phyloP scores from a whole-genome alignment of 2,329 filamentous ascomycete genomes.

The Penicillium sp. region DNA sequence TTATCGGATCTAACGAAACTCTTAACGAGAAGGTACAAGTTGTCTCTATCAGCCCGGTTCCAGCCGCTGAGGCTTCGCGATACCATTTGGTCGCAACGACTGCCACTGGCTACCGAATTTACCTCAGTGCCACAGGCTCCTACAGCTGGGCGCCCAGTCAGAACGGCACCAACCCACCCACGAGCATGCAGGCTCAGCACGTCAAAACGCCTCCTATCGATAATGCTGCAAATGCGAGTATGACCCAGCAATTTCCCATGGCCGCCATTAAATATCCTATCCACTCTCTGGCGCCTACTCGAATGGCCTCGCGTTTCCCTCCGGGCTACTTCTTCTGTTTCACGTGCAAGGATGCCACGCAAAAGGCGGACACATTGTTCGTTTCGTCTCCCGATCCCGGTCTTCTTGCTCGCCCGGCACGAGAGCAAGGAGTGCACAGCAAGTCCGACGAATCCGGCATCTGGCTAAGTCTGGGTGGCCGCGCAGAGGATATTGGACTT shows the following conservation, averaged over 20 bases:
- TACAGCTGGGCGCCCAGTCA: constrained; percentile 52
- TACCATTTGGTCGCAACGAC: constrained; percentile 88
- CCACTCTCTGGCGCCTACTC: constrained; percentile 40
- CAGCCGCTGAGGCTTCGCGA: constrained; percentile 74
- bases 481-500: constrained; percentile 72
- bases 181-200: constrained; percentile 96
- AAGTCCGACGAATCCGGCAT: constrained; percentile 74
- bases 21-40: constrained; percentile 69
- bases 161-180: constrained; percentile 64
- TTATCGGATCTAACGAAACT: constrained; percentile 66
- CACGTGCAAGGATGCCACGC: constrained; percentile 57
- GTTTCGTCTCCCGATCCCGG: constrained; percentile 83
- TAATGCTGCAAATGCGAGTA: constrained; percentile 24
- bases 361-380: constrained; percentile 67
- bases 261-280: constrained; percentile 49
- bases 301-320: constrained; percentile 56
- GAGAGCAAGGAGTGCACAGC: constrained; percentile 50
- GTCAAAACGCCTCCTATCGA: constrained; percentile 80
- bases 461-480: constrained; percentile 70
- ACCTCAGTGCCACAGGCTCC: constrained; percentile 82
- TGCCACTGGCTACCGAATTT: constrained; percentile 83
- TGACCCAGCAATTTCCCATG: constrained; percentile 12
- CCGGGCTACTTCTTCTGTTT: constrained; percentile 92
- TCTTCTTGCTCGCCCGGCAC: constrained; percentile 59
- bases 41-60: constrained; percentile 79